phyloP scores from a whole-genome alignment of 495 filamentous ascomycete species.

The Tuber melanosporum region DNA sequence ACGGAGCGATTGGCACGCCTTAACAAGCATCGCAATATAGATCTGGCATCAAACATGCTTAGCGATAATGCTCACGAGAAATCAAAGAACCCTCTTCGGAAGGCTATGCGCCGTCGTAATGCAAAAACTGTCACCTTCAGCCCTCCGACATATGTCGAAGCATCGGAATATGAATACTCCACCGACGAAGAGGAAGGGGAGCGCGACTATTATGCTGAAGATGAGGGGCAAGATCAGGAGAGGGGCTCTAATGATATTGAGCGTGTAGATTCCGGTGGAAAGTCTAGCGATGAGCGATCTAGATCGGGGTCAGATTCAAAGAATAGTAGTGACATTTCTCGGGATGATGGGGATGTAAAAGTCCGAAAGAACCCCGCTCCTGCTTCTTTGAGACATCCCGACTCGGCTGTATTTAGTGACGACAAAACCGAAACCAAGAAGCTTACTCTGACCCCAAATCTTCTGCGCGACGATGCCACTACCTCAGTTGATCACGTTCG shows the following conservation, averaged over 20 bases:
- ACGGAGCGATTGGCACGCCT: constrained; percentile 87
- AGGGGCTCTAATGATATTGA: constrained; percentile 42
- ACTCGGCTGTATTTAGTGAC: constrained; percentile 75
- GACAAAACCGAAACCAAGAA: constrained; percentile 93
- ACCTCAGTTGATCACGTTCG: constrained; percentile 46
- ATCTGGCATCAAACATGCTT: constrained; percentile 93
- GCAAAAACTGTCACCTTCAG: constrained; percentile 85
- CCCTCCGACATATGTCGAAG: constrained; percentile 79
- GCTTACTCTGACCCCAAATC: constrained; percentile 89
- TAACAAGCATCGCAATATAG: constrained; percentile 97
- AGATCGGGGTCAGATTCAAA: constrained; percentile 21
- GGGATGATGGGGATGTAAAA: constrained; percentile 38
- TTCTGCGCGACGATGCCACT: constrained; percentile 61
- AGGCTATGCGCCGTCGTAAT: constrained; percentile 80
- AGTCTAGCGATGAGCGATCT: constrained; percentile 30
- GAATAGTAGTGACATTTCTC: constrained; percentile 23
- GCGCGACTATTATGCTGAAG: constrained; percentile 48
- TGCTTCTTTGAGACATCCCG: constrained; percentile 39
- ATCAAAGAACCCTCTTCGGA: constrained; percentile 79
- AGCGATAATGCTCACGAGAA: constrained; percentile 77
- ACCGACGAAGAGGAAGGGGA: constrained; percentile 75
- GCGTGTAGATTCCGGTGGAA: constrained; percentile 40
- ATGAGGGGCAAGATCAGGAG: constrained; percentile 45
- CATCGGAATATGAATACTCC: constrained; percentile 83
- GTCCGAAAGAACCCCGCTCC: constrained; percentile 41